phyloP scores from a whole-genome alignment of 139 green algal species.

The Pleodorina starrii region DNA sequence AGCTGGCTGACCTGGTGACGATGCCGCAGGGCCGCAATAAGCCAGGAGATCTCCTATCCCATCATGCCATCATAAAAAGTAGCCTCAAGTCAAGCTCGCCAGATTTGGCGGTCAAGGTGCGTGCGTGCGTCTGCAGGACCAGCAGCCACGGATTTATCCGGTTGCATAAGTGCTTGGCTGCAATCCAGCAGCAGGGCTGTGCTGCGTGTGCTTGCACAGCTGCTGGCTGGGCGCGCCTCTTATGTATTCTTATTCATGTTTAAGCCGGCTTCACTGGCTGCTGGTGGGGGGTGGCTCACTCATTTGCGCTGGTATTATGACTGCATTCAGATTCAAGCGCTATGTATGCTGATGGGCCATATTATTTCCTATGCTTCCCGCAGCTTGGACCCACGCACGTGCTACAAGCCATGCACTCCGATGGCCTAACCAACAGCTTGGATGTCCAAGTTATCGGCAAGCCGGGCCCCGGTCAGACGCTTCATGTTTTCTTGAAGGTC shows the following conservation, averaged over 20 bases:
- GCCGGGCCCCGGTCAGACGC: neutral
- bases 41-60: neutral
- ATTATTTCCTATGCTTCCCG: neutral
- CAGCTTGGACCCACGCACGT: slow-evolving; percentile 5
- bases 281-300: neutral
- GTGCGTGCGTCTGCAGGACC: neutral
- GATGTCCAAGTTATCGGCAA: slow-evolving; percentile 36
- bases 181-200: neutral
- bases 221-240: neutral
- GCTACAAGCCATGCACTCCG: neutral
- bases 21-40: neutral
- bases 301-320: neutral
- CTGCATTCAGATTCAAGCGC: neutral
- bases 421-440: neutral
- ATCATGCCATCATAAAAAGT: slow-evolving; percentile 6
- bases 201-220: neutral
- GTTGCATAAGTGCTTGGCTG: too few species aligned
- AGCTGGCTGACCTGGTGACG: neutral
- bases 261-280: neutral
- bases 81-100: slow-evolving; percentile 17
- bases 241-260: neutral
- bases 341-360: neutral
- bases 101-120: neutral
- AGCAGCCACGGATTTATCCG: neutral
- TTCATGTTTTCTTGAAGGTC: neutral